phyloP scores from a whole-genome alignment of 495 filamentous ascomycete species.

The Podospora tetraspora region DNA sequence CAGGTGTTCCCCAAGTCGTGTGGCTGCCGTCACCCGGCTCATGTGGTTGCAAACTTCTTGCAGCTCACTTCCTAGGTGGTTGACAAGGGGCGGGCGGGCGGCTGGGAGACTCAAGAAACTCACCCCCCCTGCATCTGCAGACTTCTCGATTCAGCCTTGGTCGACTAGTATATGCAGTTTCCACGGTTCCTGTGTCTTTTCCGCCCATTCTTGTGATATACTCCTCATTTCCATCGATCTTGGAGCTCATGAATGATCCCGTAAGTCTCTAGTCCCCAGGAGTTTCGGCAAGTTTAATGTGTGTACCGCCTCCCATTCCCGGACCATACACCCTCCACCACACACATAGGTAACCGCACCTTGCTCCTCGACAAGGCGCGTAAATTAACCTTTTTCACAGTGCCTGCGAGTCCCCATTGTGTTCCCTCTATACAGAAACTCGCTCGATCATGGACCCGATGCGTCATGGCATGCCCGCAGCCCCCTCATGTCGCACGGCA shows the following conservation, averaged over 20 bases:
- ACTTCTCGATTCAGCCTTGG: not conserved
- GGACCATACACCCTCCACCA: not conserved
- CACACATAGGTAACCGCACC: not conserved
- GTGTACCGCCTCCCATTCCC: not conserved
- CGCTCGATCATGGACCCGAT: not conserved
- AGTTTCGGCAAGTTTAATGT: not conserved
- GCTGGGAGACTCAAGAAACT: not conserved
- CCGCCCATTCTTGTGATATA: not conserved
- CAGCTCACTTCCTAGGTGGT: not conserved
- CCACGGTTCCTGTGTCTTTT: not conserved
- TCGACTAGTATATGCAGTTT: not conserved
- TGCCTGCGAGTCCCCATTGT: not conserved
- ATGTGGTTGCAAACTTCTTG: not conserved
- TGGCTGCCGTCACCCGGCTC: not conserved
- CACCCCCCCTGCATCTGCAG: not conserved
- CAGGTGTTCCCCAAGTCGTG: not conserved
- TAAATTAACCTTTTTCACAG: not conserved
- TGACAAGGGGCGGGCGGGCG: not conserved
- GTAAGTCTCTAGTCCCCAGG: not conserved
- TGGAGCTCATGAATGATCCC: not conserved
- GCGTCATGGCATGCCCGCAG: not conserved
- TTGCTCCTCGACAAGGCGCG: not conserved
- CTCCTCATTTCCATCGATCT: not conserved
- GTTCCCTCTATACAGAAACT: not conserved
- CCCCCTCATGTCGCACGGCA: not conserved